Percentiles rank a stretch among this genome's conserved stretches.
These are phyloP conservation scores for Paramecium tetraurelia DNA, from an alignment of 73 alveolate species.

Conservation along the genomic window DNA sequence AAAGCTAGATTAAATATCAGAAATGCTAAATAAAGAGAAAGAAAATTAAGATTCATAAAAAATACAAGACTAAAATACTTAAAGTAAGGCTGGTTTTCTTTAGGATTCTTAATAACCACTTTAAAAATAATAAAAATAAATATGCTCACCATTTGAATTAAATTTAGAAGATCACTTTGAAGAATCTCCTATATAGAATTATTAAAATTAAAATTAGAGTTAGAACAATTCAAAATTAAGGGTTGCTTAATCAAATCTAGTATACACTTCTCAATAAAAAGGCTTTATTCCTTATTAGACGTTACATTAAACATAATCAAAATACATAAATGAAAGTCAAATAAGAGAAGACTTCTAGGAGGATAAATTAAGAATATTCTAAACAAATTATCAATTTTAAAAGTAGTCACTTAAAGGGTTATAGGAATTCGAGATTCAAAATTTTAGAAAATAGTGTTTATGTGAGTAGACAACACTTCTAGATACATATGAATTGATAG, in stretches of 20 bases:
- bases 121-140: background rate
- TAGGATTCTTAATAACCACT: background rate
- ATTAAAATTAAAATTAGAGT: background rate
- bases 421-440: background rate
- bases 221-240: background rate
- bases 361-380: background rate
- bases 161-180: background rate
- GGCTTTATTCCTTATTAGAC: background rate
- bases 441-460: background rate
- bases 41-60: background rate
- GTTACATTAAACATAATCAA: background rate
- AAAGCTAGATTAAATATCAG: background rate
- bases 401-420: background rate
- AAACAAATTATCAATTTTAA: background rate
- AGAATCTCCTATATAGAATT: background rate
- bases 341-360: background rate
- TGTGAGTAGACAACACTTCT: background rate
- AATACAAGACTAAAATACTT: background rate
- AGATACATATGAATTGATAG: slow-evolving; percentile 24
- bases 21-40: background rate
- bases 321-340: background rate
- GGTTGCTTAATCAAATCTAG: background rate
- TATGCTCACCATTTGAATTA: slow-evolving; percentile 8
- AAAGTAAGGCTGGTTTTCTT: background rate
- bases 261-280: background rate